Percentiles rank a stretch among this genome's conserved stretches.
Conservation (phyloP, 1,284 basidiomycete species). For the Hymenochaete sp. region DNA sequence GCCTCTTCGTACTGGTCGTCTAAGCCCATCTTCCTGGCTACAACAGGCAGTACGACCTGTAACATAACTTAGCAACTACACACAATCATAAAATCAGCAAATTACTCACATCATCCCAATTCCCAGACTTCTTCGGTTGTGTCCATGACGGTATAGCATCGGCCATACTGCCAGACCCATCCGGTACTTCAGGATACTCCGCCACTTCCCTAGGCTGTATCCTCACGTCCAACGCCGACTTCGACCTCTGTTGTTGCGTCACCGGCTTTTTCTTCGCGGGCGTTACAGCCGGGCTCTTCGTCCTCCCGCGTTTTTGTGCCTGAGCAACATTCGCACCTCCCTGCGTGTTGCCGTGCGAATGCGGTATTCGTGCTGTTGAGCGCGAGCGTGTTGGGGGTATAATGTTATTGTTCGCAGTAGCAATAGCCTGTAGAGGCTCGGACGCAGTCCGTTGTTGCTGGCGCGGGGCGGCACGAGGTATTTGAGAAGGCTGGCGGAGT, state of each 20-base stretch:
- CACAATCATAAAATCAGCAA: not conserved
- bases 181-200: constrained; percentile 50
- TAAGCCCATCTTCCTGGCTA: constrained; percentile 75
- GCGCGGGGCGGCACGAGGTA: constrained; percentile 15
- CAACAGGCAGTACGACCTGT: constrained; percentile 60
- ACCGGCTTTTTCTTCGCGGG: constrained; percentile 31
- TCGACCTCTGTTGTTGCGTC: constrained; percentile 24
- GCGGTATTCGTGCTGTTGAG: not conserved
- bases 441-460: constrained; percentile 5
- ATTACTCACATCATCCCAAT: constrained; percentile 67
- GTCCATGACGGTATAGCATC: constrained; percentile 74
- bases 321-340: constrained; percentile 1
- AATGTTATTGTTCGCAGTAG: constrained; percentile 7
- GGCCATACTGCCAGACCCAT: constrained; percentile 38
- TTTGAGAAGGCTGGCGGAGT: constrained; percentile 12
- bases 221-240: constrained; percentile 26
- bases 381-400: constrained; percentile 3
- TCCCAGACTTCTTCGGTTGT: constrained; percentile 55
- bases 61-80: constrained; percentile 5
- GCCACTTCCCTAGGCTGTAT: constrained; percentile 36
- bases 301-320: constrained; percentile 26
- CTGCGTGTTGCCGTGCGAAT: not conserved
- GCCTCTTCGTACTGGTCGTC: constrained; percentile 58
- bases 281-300: constrained; percentile 35
- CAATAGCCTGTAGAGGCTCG: constrained; percentile 7